Evolutionary conservation across 345 rosid species (phyloP), one percentile per base, ranked within the genome.

Genomic region (Gossypium turneri): DNA sequence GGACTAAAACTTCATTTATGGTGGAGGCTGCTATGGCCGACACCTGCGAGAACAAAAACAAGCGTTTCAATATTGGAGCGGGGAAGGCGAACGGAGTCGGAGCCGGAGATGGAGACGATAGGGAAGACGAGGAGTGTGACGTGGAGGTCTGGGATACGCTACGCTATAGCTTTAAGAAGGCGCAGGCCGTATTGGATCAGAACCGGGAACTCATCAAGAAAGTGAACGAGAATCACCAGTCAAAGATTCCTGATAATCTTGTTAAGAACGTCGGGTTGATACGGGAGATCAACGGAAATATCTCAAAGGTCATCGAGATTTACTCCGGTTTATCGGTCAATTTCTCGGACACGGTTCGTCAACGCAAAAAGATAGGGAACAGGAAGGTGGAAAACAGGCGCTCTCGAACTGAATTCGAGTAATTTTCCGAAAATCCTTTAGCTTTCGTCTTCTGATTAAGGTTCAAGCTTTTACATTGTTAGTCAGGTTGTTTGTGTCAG

Each of bases 151-250:
- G 92, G 91, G 79, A 81, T 41, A 60, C 79, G 45, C 70, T 91
- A 76, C 77, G 71, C 83, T 50, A 78, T 57, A 79, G 79, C 56
- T 87, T 85, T 78, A 77, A 79, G 65, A 83, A 83, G 73, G 94
- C 85, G 10, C 92, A 88, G 77, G 58, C 84, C 24, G 84, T 86
- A 38, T 81, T 91, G 44, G 97, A 91, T 73, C 76, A 88, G 78
- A 91, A 91, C 67, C 79, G 90, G 74, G 84, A 60, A 34, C 79
- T 91, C 77, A 89, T 88, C 65, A 85, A 84, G 75, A 89, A 87
- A 59, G 97, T 89, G 51, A 89, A 91, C 78, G 89, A 91, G 62
- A 91, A 91, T 50, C 92, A 89, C 69, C 87, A 77, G 72, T 91
- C 94, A 0, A 78, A 79, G 67, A 83, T 72, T 62, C 82, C 88